Conservation (phyloP, 2,329 filamentous ascomycete genomes). For the Simplicillium sp. region DNA sequence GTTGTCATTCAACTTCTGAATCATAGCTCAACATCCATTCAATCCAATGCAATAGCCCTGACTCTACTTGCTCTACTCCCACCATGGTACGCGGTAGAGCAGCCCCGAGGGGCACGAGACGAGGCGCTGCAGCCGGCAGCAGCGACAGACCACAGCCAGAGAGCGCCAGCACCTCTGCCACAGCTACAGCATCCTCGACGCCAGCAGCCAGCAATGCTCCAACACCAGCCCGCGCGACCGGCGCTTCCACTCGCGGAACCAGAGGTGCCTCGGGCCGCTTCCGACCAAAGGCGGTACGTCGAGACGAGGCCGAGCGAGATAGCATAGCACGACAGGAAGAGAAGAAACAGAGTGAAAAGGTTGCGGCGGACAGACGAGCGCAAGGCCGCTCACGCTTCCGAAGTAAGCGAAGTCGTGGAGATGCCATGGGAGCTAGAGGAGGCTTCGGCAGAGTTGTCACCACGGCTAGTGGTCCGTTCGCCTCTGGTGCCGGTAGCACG, state of each 20-base stretch:
- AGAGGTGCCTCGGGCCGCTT: conserved; percentile 29
- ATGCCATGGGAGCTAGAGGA: conserved; percentile 32
- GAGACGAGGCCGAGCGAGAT: conserved; percentile 41
- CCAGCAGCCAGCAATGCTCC: conserved; percentile 7
- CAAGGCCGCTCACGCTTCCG: conserved; percentile 28
- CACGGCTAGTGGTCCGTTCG: conserved; percentile 30
- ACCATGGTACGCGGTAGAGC: conserved; percentile 23
- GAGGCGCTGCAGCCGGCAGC: conserved; percentile 18
- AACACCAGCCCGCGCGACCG: conserved; percentile 3
- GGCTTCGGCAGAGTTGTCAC: conserved; percentile 23
- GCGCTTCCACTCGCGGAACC: conserved; percentile 19
- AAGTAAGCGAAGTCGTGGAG: conserved; percentile 32
- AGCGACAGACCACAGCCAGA: conserved; percentile 12
- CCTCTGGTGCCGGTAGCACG: conserved; percentile 5
- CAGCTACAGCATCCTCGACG: conserved; percentile 9
- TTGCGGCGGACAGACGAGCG: conserved; percentile 27
- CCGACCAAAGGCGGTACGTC: conserved; percentile 36
- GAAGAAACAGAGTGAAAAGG: conserved; percentile 29
- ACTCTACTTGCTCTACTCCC: not conserved
- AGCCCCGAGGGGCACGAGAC: conserved; percentile 19
- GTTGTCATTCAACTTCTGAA: not conserved
- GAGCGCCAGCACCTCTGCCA: conserved; percentile 6
- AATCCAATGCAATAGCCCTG: not conserved
- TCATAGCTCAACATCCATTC: not conserved
- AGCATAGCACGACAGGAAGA: conserved; percentile 33